Conservation (phyloP, 306 rosid species). For the Fragaria vesca region DNA sequence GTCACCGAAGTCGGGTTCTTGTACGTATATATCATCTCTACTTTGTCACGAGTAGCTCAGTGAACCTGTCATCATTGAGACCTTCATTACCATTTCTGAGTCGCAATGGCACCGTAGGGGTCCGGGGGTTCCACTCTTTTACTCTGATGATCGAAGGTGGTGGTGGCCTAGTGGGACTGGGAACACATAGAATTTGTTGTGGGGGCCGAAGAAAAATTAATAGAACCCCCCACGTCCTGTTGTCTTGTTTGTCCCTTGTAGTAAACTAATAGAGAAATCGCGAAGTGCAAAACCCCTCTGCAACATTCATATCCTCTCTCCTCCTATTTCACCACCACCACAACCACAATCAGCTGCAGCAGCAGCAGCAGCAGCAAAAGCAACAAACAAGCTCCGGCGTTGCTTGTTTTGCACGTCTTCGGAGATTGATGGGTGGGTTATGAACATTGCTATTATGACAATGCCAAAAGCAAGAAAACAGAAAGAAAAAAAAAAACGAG, state of each 20-base stretch:
- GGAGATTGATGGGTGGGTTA: constrained; percentile 68
- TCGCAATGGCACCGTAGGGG: background rate
- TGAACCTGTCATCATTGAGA: background rate
- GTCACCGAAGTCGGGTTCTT: no score
- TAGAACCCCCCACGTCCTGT: constrained; percentile 45
- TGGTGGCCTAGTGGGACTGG: constrained; percentile 7
- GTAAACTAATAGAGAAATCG: constrained; percentile 1
- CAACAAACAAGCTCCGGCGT: constrained; percentile 5
- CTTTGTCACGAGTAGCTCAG: background rate
- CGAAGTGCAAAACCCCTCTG: background rate
- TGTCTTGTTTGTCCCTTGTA: constrained; percentile 55
- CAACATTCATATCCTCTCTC: constrained; percentile 26
- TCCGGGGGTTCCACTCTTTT: background rate
- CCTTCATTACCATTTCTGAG: background rate
- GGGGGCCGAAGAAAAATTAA: constrained; percentile 31
- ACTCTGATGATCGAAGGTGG: constrained; percentile 4
- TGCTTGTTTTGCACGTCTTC: constrained; percentile 77
- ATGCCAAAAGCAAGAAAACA: constrained; percentile 5
- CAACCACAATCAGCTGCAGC: background rate
- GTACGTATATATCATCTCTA: background rate
- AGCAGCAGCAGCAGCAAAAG: background rate
- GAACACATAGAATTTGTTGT: constrained; percentile 43
- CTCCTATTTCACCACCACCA: constrained; percentile 39
- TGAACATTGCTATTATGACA: constrained; percentile 40
- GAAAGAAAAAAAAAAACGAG: background rate